A percentile compares a stretch with the other conserved stretches of the same genome.
Evolutionary conservation across 345 rosid genomes (phyloP).

Genomic region (Durio zibethinus): DNA sequence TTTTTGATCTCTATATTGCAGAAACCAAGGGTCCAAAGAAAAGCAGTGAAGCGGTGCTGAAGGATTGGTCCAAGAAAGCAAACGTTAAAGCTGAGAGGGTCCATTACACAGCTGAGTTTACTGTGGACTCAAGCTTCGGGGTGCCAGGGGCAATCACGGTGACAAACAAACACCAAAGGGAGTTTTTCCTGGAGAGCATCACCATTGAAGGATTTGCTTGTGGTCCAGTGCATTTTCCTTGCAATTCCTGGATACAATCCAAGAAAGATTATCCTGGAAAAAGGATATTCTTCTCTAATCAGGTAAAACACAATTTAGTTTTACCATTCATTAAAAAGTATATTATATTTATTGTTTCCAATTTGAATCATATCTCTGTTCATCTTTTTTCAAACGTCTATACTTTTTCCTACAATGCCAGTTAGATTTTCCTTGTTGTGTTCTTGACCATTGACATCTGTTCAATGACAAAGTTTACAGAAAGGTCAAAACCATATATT

Average conservation of each 20-base stretch:
- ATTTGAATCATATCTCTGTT: background rate
- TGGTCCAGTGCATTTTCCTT: slow-evolving; percentile 87
- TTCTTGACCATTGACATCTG: background rate
- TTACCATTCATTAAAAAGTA: background rate
- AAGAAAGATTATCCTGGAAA: slow-evolving; percentile 54
- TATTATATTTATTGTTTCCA: background rate
- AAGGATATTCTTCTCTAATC: slow-evolving; percentile 79
- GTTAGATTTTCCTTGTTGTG: background rate
- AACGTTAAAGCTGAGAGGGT: slow-evolving; percentile 75
- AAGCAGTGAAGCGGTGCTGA: slow-evolving; percentile 66
- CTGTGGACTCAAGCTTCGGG: slow-evolving; percentile 69
- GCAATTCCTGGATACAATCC: slow-evolving; percentile 96
- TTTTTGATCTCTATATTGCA: slow-evolving; percentile 13
- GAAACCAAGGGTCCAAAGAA: slow-evolving; percentile 79
- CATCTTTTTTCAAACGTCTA: background rate
- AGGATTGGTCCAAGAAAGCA: slow-evolving; percentile 84
- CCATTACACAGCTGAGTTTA: slow-evolving; percentile 81
- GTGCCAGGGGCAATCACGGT: slow-evolving; percentile 86
- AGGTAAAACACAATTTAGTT: slow-evolving; percentile 37
- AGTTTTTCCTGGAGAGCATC: slow-evolving; percentile 83
- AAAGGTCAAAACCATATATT: slow-evolving; percentile 20
- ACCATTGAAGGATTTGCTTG: slow-evolving; percentile 80
- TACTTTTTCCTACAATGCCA: background rate
- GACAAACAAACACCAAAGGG: slow-evolving; percentile 80
- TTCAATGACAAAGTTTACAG: background rate